A percentile compares a stretch with the other conserved stretches of the same genome.
These are phyloP conservation scores for Fusarium sp. DNA, from an alignment of 2,329 filamentous ascomycete genomes.

Conservation along the genomic window DNA sequence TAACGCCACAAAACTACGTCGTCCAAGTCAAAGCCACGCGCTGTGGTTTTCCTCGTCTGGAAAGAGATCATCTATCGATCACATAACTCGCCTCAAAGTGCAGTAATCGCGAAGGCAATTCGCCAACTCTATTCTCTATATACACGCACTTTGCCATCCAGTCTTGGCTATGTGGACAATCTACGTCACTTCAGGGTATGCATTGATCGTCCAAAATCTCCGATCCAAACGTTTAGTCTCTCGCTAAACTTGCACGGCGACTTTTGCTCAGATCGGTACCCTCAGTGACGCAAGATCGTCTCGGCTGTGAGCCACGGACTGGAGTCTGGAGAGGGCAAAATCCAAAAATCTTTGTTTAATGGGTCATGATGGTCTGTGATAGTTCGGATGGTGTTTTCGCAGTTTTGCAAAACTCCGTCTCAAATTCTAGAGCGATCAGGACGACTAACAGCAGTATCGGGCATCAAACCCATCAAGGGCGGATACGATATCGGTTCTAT, in stretches of 20 bases:
- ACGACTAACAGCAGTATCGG: background rate
- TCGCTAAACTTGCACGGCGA: background rate
- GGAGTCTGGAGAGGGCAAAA: background rate
- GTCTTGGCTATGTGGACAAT: constrained; percentile 12
- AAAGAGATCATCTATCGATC: constrained; percentile 26
- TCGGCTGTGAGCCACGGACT: background rate
- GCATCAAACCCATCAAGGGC: background rate
- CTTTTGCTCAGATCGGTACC: constrained; percentile 5
- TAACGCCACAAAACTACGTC: constrained; percentile 24
- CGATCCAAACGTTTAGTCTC: constrained; percentile 1
- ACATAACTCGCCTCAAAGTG: constrained; percentile 9
- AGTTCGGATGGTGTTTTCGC: background rate
- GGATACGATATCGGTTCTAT: background rate
- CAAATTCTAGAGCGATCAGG: background rate
- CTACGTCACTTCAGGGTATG: constrained; percentile 31
- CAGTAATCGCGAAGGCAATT: constrained; percentile 12
- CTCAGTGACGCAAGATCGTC: constrained; percentile 16
- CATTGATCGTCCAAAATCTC: constrained; percentile 20
- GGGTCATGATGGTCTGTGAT: background rate
- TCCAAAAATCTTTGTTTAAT: background rate
- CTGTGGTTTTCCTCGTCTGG: constrained; percentile 11
- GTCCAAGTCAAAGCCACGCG: constrained; percentile 15
- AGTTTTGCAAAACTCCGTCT: background rate
- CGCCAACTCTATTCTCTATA: background rate
- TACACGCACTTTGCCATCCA: constrained; percentile 8